phyloP scores from a whole-genome alignment of 805 yeast genomes.

The Suhomyces pyralidae region DNA sequence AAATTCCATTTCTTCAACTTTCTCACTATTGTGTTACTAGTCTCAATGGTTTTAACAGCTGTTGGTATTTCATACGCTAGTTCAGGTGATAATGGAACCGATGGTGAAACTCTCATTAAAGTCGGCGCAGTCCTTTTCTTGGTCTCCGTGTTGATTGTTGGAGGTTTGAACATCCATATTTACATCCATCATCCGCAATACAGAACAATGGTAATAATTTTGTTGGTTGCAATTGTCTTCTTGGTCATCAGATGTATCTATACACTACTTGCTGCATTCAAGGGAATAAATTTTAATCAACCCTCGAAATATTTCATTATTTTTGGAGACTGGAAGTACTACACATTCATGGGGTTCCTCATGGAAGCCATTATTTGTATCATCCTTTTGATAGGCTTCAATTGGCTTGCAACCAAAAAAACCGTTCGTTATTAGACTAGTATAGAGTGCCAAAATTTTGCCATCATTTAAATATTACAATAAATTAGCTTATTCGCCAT shows the following conservation, averaged over 20 bases:
- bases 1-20: not conserved
- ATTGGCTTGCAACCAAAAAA: slow-evolving; percentile 4
- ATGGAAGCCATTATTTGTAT: slow-evolving; percentile 6
- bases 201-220: not conserved
- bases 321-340: slow-evolving; percentile 10
- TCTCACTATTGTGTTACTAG: slow-evolving; percentile 4
- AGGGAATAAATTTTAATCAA: slow-evolving; percentile 3
- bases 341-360: slow-evolving; percentile 7
- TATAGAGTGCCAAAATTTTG: not conserved
- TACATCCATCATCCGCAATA: not conserved
- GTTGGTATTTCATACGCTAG: slow-evolving; percentile 1
- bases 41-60: slow-evolving; percentile 3
- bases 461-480: not conserved
- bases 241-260: slow-evolving; percentile 7
- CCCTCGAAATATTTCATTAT: slow-evolving; percentile 4
- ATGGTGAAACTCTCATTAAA: not conserved
- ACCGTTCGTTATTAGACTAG: not conserved
- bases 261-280: slow-evolving; percentile 1
- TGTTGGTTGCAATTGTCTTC: not conserved
- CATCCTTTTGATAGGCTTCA: slow-evolving; percentile 1
- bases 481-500: not conserved
- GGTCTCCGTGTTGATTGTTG: not conserved
- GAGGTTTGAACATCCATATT: not conserved
- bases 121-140: slow-evolving; percentile 5
- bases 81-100: not conserved